Base-by-base conservation (phyloP, 164 flowering plant genomes). In the Litsea cubeba region DNA sequence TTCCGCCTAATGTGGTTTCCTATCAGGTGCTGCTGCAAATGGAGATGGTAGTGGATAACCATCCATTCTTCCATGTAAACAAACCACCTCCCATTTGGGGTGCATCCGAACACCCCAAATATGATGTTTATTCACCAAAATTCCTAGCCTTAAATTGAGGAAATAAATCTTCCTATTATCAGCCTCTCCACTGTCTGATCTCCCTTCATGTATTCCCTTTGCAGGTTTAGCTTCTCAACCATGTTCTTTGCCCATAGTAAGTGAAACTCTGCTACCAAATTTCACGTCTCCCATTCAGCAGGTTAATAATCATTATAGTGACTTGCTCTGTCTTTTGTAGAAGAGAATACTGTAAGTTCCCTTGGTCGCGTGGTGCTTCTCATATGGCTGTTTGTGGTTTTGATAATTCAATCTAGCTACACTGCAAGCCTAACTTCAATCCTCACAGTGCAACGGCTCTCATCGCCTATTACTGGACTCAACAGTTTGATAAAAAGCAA, bases 221-320 rank as follows among this genome's bases (percentile, higher is more conserved):
- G 83, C 97, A 90, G 97, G 95, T 92, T 90, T 77, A 89, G 94
- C 83, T 85, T 91, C 73, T 90, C 97, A 70, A 91, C 97, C 63
- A 74, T 83, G 77, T 89, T 88, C 81, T 90, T 89, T 32, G 81
- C 91, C 17, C 95, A 91, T 64, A 84, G 97, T 93, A 80, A 91
- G 98, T 90, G n/a, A 74, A 24, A 25, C 69, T 26, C 12, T n/a
- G 71, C 70, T 46, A 51, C 25, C 68, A 30, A 60, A 32, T 20
- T 25, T 64, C 26, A 6, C 18, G 3, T 51, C 60, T 74, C 46
- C 40, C 69, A 26, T 65, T 23, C 32, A n/a, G 25, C 64, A 51
- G 46, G 17, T 69, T 46, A 66, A 35, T 35, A 35, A 8, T 23
- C 12, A 50, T 11, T 50, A 22, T 17, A 28, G 62, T 46, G 74